Percentiles rank a stretch among this genome's conserved stretches.
phyloP scores from a whole-genome alignment of 805 yeast genomes.

The Metschnikowia kunwiensis region DNA sequence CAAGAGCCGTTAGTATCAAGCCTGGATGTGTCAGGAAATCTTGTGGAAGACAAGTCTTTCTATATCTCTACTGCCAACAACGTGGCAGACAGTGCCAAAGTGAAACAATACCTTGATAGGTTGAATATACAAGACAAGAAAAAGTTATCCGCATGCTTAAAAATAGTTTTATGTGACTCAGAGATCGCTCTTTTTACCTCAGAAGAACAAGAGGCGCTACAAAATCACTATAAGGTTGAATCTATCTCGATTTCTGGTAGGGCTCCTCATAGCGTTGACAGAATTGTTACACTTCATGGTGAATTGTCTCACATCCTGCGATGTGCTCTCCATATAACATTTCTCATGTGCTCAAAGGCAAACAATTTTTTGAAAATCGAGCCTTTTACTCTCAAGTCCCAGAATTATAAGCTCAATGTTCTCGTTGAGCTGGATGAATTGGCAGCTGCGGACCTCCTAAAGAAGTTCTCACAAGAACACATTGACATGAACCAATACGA shows the following conservation, averaged over 20 bases:
- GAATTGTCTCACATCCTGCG: constrained; percentile 19
- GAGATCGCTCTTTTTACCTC: constrained; percentile 25
- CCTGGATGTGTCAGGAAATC: not conserved
- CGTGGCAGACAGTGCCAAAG: constrained; percentile 26
- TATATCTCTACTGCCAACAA: not conserved
- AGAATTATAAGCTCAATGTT: constrained; percentile 23
- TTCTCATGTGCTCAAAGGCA: constrained; percentile 23
- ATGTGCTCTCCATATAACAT: constrained; percentile 28
- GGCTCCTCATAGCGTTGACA: constrained; percentile 28
- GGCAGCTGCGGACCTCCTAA: constrained; percentile 2
- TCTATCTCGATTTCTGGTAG: constrained; percentile 23
- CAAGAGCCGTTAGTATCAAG: constrained; percentile 1
- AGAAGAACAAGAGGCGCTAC: constrained; percentile 17
- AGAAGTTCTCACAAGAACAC: constrained; percentile 2
- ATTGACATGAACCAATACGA: constrained; percentile 13
- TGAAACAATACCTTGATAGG: constrained; percentile 23
- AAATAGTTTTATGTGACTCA: constrained; percentile 20
- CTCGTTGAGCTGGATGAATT: constrained; percentile 13
- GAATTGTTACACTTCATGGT: constrained; percentile 33
- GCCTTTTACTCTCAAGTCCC: constrained; percentile 31
- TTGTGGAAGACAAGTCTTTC: constrained; percentile 1
- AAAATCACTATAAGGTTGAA: constrained; percentile 21
- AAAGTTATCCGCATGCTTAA: constrained; percentile 16
- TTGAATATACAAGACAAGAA: constrained; percentile 11
- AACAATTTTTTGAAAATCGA: constrained; percentile 25